Base-by-base conservation (phyloP, 805 yeast genomes). In the Spencermartinsiella europaea region DNA sequence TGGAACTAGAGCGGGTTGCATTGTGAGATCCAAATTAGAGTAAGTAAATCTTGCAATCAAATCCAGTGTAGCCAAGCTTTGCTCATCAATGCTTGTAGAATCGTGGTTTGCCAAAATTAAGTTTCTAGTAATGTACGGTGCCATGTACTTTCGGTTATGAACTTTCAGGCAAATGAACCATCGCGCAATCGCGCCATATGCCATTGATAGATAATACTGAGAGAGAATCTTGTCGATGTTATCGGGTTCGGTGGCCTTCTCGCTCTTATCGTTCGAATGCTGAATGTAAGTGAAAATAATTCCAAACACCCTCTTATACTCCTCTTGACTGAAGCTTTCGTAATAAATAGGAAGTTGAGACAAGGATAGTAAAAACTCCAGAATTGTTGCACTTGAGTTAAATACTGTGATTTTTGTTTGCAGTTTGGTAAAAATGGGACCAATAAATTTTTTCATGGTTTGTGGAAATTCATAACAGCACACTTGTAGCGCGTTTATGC, bases 401-500 rank as follows among this genome's bases (percentile, higher is more conserved):
- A 81, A 72, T 53, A 79, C 79, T 0, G 95, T 79, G 34, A 88
- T 77, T 58, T 85, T 76, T 4, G 85, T 81, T 56, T 86, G 95
- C 34, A 89, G 65, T 44, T 77, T 77, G n/a, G 83, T 77, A 50
- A 88, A 70, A 8, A 89, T 78, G n/a, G 79, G 79, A 5, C 81
- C 71, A 31, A 87, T 60, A 55, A 71, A 83, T 56, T 82, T 81
- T 60, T 82, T 84, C 46, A 89, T 73, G 0, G 91, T 79, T 8
- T 72, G 60, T 0, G 95, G 95, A 28, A 85, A 71, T 59, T 86
- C 95, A 61, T 84, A 87, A 60, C 95, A 83, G 54, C 91, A 84
- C 2, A 84, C 73, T 3, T 84, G 79, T 48, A 90, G 67, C 37
- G 83, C 81, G 55, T 87, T 88, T 22, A 89, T 76, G 53, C 88